These are phyloP conservation scores for Ilyonectria robusta DNA, from an alignment of 2,329 filamentous ascomycete genomes.

Conservation along the genomic window DNA sequence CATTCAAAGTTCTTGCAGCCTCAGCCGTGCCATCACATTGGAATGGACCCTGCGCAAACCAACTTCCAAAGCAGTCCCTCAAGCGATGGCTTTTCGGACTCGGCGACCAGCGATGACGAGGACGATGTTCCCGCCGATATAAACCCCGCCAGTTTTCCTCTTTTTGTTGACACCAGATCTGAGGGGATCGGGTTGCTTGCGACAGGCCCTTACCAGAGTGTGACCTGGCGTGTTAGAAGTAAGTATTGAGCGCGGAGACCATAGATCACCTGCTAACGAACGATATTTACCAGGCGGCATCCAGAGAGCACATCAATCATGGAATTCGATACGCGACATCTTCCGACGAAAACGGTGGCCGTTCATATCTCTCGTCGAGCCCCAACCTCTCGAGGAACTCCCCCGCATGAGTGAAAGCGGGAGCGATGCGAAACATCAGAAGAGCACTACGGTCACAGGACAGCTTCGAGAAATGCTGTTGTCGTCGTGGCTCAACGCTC, in stretches of 20 bases:
- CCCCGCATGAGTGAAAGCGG: conserved; percentile 6
- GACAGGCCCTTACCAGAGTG: background rate
- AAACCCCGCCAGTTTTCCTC: conserved; percentile 12
- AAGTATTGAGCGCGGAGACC: no score
- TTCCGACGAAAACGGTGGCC: background rate
- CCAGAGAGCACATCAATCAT: background rate
- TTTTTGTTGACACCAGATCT: background rate
- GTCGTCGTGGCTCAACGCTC: conserved; percentile 70
- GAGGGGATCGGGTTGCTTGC: background rate
- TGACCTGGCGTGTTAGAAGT: no score
- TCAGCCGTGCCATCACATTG: no score
- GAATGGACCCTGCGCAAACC: conserved; percentile 30
- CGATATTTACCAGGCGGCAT: background rate
- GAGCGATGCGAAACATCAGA: background rate
- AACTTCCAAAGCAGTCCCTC: conserved; percentile 25
- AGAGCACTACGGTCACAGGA: conserved; percentile 29
- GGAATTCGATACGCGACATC: background rate
- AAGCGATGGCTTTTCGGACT: conserved; percentile 25
- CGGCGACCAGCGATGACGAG: conserved; percentile 26
- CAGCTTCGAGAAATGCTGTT: conserved; percentile 49
- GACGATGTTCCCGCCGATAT: conserved; percentile 20
- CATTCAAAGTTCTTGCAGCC: no score
- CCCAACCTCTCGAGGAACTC: background rate
- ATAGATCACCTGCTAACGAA: background rate
- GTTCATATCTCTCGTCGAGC: background rate